A percentile compares a stretch with the other conserved stretches of the same genome.
Evolutionary conservation across 495 filamentous ascomycete genomes (phyloP).

Genomic region (Hypoxylon lenormandii): DNA sequence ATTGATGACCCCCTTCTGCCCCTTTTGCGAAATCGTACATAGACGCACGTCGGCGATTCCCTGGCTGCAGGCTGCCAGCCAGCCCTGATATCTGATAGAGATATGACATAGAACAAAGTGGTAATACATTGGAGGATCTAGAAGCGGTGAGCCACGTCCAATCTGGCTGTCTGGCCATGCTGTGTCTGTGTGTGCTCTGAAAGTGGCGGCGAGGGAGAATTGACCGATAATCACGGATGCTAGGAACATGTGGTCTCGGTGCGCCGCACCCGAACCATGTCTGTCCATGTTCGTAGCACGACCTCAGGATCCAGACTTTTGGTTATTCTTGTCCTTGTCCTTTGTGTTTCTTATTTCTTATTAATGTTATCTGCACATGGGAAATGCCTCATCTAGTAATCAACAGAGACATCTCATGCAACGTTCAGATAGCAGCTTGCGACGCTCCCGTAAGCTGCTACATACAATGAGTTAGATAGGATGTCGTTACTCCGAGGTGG

Average conservation of each 20-base stretch:
- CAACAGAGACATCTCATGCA: constrained; percentile 25
- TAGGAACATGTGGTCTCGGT: constrained; percentile 38
- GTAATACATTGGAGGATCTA: constrained; percentile 17
- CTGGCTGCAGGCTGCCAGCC: constrained; percentile 22
- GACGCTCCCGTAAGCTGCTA: constrained; percentile 41
- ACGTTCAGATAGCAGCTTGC: constrained; percentile 34
- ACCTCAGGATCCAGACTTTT: constrained; percentile 20
- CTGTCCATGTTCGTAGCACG: constrained; percentile 9
- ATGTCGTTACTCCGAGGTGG: constrained; percentile 38
- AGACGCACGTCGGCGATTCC: constrained; percentile 32
- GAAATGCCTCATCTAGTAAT: constrained; percentile 45
- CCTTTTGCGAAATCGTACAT: constrained; percentile 41
- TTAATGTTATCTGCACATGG: constrained; percentile 19
- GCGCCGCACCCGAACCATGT: constrained; percentile 28
- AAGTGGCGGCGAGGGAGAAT: constrained; percentile 32
- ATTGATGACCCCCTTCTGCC: constrained; percentile 16
- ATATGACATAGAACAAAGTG: constrained; percentile 22
- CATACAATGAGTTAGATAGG: constrained; percentile 39
- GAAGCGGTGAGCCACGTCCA: constrained; percentile 24
- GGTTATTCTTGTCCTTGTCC: constrained; percentile 12
- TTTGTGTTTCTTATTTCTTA: constrained; percentile 3
- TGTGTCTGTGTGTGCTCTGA: constrained; percentile 23
- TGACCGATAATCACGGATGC: constrained; percentile 32
- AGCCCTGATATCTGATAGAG: constrained; percentile 31
- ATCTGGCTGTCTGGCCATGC: constrained; percentile 33